A percentile compares a stretch with the other conserved stretches of the same genome.
These are phyloP conservation scores for Syzygium jambos DNA, from an alignment of 345 rosid genomes.

Conservation along the genomic window DNA sequence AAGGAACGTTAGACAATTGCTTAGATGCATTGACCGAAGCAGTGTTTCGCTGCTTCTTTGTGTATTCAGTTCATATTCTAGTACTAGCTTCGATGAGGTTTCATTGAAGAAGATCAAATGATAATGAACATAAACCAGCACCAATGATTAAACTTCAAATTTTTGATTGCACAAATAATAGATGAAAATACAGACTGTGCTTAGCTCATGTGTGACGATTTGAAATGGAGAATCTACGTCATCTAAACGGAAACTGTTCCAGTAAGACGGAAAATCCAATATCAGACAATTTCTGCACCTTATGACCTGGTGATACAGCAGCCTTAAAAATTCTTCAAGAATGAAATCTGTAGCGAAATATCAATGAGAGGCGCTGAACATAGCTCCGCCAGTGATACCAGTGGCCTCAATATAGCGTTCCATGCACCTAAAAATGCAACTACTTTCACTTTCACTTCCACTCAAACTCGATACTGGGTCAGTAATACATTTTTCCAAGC, in stretches of 20 bases:
- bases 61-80: neutral
- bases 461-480: constrained; percentile 87
- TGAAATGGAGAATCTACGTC: neutral
- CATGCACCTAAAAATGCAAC: constrained; percentile 84
- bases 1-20: constrained; percentile 8
- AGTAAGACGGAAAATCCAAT: neutral
- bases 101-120: neutral
- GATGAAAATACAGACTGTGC: neutral
- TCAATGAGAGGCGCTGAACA: constrained; percentile 43
- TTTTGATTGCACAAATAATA: neutral
- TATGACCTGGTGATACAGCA: neutral
- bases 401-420: constrained; percentile 94
- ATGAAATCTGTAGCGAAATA: neutral
- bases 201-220: neutral
- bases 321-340: neutral
- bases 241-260: neutral
- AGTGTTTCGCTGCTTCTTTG: neutral
- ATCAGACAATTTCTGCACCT: neutral
- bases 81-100: neutral
- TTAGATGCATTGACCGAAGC: constrained; percentile 8
- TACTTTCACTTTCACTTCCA: constrained; percentile 92
- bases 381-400: constrained; percentile 55
- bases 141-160: neutral
- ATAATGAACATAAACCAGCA: neutral
- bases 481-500: constrained; percentile 72